These are phyloP conservation scores for Trichoderma orchidacearum DNA, from an alignment of 495 filamentous ascomycete genomes.

Conservation along the genomic window DNA sequence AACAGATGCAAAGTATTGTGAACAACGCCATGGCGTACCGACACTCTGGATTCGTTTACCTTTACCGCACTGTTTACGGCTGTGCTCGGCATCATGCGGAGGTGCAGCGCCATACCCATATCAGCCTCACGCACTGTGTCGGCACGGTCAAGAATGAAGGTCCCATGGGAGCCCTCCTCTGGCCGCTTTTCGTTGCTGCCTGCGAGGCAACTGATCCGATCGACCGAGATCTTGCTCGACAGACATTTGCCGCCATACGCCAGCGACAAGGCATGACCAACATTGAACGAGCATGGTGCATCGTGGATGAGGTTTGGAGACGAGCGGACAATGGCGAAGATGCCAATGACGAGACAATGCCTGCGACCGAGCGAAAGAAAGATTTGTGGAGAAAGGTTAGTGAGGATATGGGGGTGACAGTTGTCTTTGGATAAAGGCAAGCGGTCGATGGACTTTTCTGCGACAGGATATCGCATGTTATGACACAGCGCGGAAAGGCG, in stretches of 20 bases:
- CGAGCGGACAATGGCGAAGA: conserved; percentile 25
- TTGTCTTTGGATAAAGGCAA: conserved; percentile 40
- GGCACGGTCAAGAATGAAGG: conserved; percentile 36
- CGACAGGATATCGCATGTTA: no score
- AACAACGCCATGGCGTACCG: conserved; percentile 50
- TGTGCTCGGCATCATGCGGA: conserved; percentile 25
- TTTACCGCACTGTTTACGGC: conserved; percentile 40
- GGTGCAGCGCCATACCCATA: conserved; percentile 37
- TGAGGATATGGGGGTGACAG: conserved; percentile 34
- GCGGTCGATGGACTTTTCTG: no score
- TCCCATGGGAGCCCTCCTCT: conserved; percentile 45
- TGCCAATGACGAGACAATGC: background rate
- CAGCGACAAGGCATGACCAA: conserved; percentile 47
- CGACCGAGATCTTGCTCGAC: conserved; percentile 28
- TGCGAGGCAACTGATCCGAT: conserved; percentile 34
- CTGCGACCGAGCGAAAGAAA: background rate
- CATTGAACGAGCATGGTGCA: conserved; percentile 41
- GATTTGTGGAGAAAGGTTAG: conserved; percentile 36
- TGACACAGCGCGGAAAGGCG: no score
- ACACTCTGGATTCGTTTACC: conserved; percentile 45
- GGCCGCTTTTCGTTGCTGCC: conserved; percentile 46
- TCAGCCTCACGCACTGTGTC: conserved; percentile 36
- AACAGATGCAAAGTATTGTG: conserved; percentile 27
- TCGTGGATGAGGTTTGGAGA: conserved; percentile 44
- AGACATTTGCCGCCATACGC: conserved; percentile 34